Evolutionary conservation across 257 asterid species (phyloP).

Genomic region (Euphrasia confusa): DNA sequence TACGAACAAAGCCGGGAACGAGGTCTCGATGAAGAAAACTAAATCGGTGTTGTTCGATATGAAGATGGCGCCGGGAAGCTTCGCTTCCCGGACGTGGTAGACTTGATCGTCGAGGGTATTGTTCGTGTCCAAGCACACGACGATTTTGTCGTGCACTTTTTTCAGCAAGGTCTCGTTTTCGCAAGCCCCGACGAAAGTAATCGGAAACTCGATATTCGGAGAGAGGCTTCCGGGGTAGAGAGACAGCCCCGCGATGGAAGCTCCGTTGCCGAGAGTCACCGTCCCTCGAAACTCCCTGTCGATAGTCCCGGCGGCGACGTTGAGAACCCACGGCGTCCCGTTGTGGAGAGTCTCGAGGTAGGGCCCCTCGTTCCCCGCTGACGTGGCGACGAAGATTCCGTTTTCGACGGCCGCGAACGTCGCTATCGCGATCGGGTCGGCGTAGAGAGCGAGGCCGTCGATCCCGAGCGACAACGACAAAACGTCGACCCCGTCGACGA

Average conservation of each 20-base stretch:
- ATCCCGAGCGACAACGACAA: slow-evolving; percentile 33
- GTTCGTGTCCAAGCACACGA: slow-evolving; percentile 47
- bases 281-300: slow-evolving; percentile 50
- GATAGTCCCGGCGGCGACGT: slow-evolving; percentile 62
- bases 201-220: slow-evolving; percentile 22
- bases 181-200: slow-evolving; percentile 29
- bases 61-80: slow-evolving; percentile 45
- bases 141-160: slow-evolving; percentile 25
- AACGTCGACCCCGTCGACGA: slow-evolving; percentile 42
- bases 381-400: slow-evolving; percentile 36
- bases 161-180: slow-evolving; percentile 27
- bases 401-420: slow-evolving; percentile 39
- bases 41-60: slow-evolving; percentile 43
- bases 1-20: slow-evolving; percentile 48
- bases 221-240: slow-evolving; percentile 52
- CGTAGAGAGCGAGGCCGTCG: slow-evolving; percentile 13
- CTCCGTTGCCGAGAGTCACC: slow-evolving; percentile 43
- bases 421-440: slow-evolving; percentile 40
- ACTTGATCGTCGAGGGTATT: slow-evolving; percentile 37
- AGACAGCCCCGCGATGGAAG: slow-evolving; percentile 36
- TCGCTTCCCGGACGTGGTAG: slow-evolving; percentile 27
- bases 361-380: slow-evolving; percentile 47
- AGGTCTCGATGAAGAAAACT: slow-evolving; percentile 27
- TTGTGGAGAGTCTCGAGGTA: slow-evolving; percentile 41
- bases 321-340: slow-evolving; percentile 79